Base-by-base conservation (phyloP, 202 grass and related monocot species). In the Digitaria exilis region DNA sequence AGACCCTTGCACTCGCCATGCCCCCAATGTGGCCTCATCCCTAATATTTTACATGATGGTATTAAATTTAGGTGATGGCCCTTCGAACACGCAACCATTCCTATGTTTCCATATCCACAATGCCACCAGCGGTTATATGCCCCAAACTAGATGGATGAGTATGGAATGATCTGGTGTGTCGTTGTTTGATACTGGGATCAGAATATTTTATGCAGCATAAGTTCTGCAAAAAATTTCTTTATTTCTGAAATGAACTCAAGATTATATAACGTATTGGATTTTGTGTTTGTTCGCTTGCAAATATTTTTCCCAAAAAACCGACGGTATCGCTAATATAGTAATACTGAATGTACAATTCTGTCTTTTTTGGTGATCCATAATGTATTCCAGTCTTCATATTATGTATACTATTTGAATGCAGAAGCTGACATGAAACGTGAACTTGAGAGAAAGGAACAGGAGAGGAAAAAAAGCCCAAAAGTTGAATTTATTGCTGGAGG, bases 381-480 rank as follows among this genome's bases (percentile, higher is more conserved):
- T 25, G 13, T 75, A 55, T 73, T 74, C 59, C 66, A 75, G 55
- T 69, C 43, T 65, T 76, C 41, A 79, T 69, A 59, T 87, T 75
- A 16, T 26, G 62, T 68, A 29, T 75, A 30, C 22, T 76, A 29
- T 88, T 51, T 86, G 46, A 80, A 52, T 76, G 26, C 84, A 97
- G 91, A 94, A 82, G 83, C 82, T 90, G 94, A 94, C 74, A 94
- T 97, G 91, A 94, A 84, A 69, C 86, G 89, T 50, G 91, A 94
- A 85, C 43, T 88, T 73, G 94, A 94, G 90, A 88, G 89, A 57
- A 97, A 92, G 80, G 91, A 97, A 37, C 83, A 90, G 51, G 89
- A 94, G 78, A 95, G 89, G 75, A 99, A 96, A 88, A 96, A 88
- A 71, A 92, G 57, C 62, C 89, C 84, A 0, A 98, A 91, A 80